Percentiles rank a stretch among this genome's conserved stretches.
Evolutionary conservation across 192 early-diverging fungal genomes (phyloP).

Genomic region (Pilobolus umbonatus): DNA sequence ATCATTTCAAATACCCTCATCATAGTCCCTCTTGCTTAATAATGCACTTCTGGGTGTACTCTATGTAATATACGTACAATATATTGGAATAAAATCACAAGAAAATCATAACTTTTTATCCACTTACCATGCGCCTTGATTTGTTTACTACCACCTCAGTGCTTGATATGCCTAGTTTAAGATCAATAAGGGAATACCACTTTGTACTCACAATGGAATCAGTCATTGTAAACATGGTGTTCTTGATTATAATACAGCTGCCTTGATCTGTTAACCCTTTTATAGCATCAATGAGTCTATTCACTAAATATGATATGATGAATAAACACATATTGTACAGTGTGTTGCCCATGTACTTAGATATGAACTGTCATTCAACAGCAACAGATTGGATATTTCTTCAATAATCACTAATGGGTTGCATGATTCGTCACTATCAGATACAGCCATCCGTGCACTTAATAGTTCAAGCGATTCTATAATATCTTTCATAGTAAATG

Average conservation of each 20-base stretch:
- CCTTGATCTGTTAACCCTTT: background rate
- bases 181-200: no score
- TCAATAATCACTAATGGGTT: slow-evolving; percentile 1
- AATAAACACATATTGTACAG: background rate
- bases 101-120: no score
- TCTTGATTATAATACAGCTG: background rate
- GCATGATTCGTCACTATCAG: background rate
- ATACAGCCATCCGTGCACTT: background rate
- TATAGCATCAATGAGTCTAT: no score
- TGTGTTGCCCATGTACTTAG: background rate
- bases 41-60: no score
- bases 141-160: no score
- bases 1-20: no score
- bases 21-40: no score
- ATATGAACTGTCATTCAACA: background rate
- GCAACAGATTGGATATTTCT: background rate
- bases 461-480: background rate
- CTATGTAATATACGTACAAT: no score
- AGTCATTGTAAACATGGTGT: background rate
- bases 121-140: no score
- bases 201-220: background rate
- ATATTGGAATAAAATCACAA: no score
- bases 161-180: no score
- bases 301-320: no score
- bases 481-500: background rate